Evolutionary conservation across 257 asterid species (phyloP).

Genomic region (Striga asiatica): DNA sequence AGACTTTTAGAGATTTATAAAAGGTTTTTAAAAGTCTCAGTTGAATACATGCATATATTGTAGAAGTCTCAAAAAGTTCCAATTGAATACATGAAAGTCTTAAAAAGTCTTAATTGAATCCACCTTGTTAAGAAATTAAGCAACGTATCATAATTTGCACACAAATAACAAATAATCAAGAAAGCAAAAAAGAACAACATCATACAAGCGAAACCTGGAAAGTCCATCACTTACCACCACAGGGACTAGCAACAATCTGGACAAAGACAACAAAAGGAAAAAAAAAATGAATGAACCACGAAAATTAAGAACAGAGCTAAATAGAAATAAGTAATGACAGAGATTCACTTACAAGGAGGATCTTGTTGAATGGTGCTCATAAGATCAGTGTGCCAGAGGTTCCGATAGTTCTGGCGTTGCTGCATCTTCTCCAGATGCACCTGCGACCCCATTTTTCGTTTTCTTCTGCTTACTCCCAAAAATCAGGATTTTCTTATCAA

Average conservation of each 20-base stretch:
- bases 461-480: slow-evolving; percentile 7
- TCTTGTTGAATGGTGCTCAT: slow-evolving; percentile 60
- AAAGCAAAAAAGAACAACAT: background rate
- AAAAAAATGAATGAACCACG: slow-evolving; percentile 6
- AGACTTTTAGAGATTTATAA: too few species aligned
- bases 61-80: too few species aligned
- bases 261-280: slow-evolving; percentile 15
- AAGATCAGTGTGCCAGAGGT: slow-evolving; percentile 98
- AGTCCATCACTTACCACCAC: slow-evolving; percentile 64
- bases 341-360: slow-evolving; percentile 59
- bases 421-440: slow-evolving; percentile 72
- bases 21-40: too few species aligned
- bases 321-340: background rate
- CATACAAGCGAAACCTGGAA: too few species aligned
- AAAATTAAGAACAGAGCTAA: background rate
- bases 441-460: slow-evolving; percentile 51
- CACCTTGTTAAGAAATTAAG: too few species aligned
- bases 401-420: slow-evolving; percentile 77
- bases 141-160: slow-evolving; percentile 14
- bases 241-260: slow-evolving; percentile 92
- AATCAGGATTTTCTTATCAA: background rate
- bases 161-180: background rate
- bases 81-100: too few species aligned
- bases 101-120: too few species aligned
- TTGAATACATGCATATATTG: too few species aligned